These are phyloP conservation scores for Lactarius evosmus DNA, from an alignment of 768 basidiomycete genomes.

Conservation along the genomic window DNA sequence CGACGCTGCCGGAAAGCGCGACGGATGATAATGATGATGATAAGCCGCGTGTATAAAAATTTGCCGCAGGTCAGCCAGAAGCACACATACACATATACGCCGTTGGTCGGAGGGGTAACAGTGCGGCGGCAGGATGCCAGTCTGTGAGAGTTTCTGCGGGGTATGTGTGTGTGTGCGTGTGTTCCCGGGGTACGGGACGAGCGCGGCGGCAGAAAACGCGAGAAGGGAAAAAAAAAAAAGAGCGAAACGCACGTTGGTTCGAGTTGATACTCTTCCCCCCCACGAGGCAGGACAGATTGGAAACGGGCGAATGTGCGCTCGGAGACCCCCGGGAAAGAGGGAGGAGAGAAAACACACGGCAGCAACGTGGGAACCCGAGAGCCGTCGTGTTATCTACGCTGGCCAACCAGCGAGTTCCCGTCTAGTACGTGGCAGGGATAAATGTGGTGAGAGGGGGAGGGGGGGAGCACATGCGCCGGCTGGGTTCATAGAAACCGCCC, in stretches of 20 bases:
- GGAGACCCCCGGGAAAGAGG: not conserved
- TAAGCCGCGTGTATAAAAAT: not conserved
- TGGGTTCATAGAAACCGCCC: not conserved
- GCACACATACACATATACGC: not conserved
- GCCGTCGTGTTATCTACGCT: not conserved
- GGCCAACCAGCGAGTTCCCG: constrained; percentile 13
- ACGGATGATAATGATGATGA: constrained; percentile 11
- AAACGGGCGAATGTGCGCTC: not conserved
- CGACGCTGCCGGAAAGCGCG: not conserved
- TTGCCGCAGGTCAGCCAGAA: constrained; percentile 7
- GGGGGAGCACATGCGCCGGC: not conserved
- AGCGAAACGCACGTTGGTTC: constrained; percentile 15
- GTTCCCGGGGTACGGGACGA: not conserved
- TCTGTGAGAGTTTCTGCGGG: too few relatives aligned
- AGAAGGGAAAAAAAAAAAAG: too few relatives aligned
- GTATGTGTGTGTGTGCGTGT: too few relatives aligned
- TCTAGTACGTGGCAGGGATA: not conserved
- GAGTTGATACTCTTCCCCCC: not conserved
- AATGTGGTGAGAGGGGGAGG: too few relatives aligned
- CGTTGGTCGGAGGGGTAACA: constrained; percentile 5
- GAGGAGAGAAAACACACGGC: not conserved
- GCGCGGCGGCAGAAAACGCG: too few relatives aligned
- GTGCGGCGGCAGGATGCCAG: constrained; percentile 14
- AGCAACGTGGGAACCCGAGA: constrained; percentile 4
- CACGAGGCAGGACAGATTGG: constrained; percentile 4